A percentile compares a stretch with the other conserved stretches of the same genome.
These are phyloP conservation scores for Limonomyces culmigenus DNA, from an alignment of 1,284 basidiomycete species.

Conservation along the genomic window DNA sequence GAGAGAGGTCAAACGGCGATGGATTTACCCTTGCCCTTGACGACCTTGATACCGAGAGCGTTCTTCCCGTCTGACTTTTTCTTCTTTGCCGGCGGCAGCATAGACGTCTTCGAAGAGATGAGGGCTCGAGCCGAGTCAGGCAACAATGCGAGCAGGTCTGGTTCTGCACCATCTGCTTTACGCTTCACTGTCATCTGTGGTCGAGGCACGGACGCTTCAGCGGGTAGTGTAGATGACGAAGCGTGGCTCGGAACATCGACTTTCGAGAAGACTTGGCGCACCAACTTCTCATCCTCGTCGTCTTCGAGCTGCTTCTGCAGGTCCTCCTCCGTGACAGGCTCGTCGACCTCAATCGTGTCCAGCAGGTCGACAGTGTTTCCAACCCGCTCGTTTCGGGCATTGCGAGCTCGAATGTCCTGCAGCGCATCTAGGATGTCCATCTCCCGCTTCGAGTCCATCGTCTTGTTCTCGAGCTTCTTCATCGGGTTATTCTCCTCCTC, in stretches of 20 bases:
- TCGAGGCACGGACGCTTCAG: constrained; percentile 10
- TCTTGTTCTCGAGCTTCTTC: constrained; percentile 89
- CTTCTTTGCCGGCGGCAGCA: constrained; percentile 37
- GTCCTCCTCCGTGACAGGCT: constrained; percentile 56
- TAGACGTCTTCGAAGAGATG: constrained; percentile 29
- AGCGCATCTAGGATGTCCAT: constrained; percentile 97
- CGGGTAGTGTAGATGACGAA: constrained; percentile 7
- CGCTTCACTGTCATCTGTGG: constrained; percentile 55
- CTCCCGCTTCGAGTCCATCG: constrained; percentile 84
- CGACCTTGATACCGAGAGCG: constrained; percentile 56
- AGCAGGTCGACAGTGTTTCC: constrained; percentile 50
- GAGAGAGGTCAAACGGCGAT: background rate
- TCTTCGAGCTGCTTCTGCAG: constrained; percentile 48
- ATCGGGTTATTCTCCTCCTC: constrained; percentile 92
- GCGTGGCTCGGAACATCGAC: constrained; percentile 21
- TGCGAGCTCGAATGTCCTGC: constrained; percentile 86
- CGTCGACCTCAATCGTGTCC: constrained; percentile 37
- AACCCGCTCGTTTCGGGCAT: constrained; percentile 78
- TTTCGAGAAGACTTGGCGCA: constrained; percentile 76
- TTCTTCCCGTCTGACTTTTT: constrained; percentile 42
- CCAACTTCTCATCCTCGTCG: constrained; percentile 84
- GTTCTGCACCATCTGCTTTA: constrained; percentile 51
- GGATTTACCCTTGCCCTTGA: constrained; percentile 31
- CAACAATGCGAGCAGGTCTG: constrained; percentile 53
- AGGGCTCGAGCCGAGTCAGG: constrained; percentile 57